Base-by-base conservation (phyloP, 202 grass and related monocot genomes). In the Sporobolus alterniflorus region DNA sequence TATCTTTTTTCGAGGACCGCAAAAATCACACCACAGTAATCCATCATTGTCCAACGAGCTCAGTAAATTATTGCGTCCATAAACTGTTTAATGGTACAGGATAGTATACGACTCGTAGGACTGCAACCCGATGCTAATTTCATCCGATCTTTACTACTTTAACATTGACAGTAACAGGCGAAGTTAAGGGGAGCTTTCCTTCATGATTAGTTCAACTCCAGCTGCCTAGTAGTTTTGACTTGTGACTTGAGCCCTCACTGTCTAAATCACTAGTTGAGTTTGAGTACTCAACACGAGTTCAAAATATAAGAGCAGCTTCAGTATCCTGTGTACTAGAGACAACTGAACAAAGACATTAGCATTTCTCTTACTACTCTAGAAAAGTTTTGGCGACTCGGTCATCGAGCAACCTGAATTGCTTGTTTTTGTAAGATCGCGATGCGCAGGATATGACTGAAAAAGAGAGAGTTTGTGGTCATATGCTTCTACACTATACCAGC, bases 171-270 rank as follows among this genome's bases (percentile, higher is more conserved):
- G 67, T 29, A 83, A 92, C 82, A 82, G 31, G 60, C 49, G 36
- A 78, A 73, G 55, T 29, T 41, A 51, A 47, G 40, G 29, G 81
- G 69, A 88, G 64, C 69, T 89, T 74, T 85, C 89, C 51, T 49
- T 70, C 75, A 92, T 88, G 75, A 77, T 88, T 92, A 83, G 84
- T 80, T 92, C 49, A 90, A 85, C 84, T 83, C 84, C 83, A 64
- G 83, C 77, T 82, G 86, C 77, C 21, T 31, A 80, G 93, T 92
- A 82, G 90, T 88, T 95, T 51, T 54, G 90, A 95, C 93, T 84
- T 95, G 60, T 54, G 90, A 95, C 93, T 84, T 84, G 49, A 83
- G 64, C 87, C 74, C 43, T 91, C 64, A 66, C 78, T 75, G 78
- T 95, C 81, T 42, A 73, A 34, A 74, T 92, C 76, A 78, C 64